Evolutionary conservation across 2,329 filamentous ascomycete genomes (phyloP).

Genomic region (Alternaria conjuncta): DNA sequence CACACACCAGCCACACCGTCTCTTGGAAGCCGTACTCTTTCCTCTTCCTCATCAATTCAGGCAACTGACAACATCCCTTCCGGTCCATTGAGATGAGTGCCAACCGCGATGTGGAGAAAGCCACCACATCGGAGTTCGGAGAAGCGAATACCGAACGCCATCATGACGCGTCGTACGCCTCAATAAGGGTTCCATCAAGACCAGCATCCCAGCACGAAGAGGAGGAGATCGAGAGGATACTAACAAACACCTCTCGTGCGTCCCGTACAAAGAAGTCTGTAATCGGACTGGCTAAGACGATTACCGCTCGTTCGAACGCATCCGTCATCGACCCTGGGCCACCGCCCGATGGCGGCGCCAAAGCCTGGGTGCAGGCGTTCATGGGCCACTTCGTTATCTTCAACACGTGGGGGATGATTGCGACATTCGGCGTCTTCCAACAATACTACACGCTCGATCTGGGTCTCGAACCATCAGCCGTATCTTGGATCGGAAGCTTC

Average conservation of each 20-base stretch:
- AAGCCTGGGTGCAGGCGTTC: constrained; percentile 47
- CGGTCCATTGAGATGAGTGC: constrained; percentile 1
- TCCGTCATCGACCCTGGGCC: constrained; percentile 44
- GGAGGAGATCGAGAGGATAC: constrained; percentile 10
- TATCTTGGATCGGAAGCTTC: constrained; percentile 61
- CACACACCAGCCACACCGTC: background rate
- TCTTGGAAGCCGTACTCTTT: background rate
- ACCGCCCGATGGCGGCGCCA: constrained; percentile 46
- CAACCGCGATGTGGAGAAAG: constrained; percentile 26
- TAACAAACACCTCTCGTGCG: constrained; percentile 8
- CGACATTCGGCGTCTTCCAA: constrained; percentile 48
- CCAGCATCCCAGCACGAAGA: constrained; percentile 4
- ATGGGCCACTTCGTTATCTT: constrained; percentile 48
- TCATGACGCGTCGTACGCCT: constrained; percentile 6
- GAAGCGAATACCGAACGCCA: background rate
- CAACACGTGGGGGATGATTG: constrained; percentile 49
- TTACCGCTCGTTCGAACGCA: constrained; percentile 43
- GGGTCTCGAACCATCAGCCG: constrained; percentile 48
- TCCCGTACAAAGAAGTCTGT: constrained; percentile 12
- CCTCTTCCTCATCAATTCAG: background rate
- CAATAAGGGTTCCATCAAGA: constrained; percentile 6
- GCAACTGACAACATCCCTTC: no score
- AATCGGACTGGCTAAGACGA: constrained; percentile 29
- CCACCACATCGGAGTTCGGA: background rate
- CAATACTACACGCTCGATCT: constrained; percentile 42